phyloP scores from a whole-genome alignment of 2,329 filamentous ascomycete genomes.

The Dothideomycetidae sp. region DNA sequence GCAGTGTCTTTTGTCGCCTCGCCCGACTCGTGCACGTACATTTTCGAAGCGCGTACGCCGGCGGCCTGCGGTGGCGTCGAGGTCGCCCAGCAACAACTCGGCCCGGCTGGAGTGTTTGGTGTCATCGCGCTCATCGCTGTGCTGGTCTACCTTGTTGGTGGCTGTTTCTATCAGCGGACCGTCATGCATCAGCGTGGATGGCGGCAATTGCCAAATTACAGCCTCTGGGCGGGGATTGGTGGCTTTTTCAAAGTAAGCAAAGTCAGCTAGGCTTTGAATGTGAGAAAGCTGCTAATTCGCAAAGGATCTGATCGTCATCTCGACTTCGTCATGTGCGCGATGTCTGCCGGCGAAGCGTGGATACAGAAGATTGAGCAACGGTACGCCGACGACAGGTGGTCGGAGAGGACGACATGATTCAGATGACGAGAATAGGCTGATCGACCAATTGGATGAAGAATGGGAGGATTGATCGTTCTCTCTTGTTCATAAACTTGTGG shows the following conservation, averaged over 20 bases:
- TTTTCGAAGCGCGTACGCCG: constrained; percentile 80
- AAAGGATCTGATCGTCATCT: constrained; percentile 48
- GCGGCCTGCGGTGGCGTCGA: constrained; percentile 68
- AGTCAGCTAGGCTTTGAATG: too few relatives aligned
- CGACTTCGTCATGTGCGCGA: constrained; percentile 54
- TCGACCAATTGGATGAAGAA: constrained; percentile 92
- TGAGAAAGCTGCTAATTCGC: too few relatives aligned
- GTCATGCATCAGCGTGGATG: constrained; percentile 90
- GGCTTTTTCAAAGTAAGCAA: constrained; percentile 68
- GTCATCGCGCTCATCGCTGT: constrained; percentile 69
- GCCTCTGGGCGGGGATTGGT: constrained; percentile 78
- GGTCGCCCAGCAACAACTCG: constrained; percentile 43
- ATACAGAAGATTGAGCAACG: constrained; percentile 49
- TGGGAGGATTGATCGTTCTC: constrained; percentile 85
- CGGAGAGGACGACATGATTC: constrained; percentile 32
- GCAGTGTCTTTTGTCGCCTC: constrained; percentile 67
- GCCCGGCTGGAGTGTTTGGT: constrained; percentile 65
- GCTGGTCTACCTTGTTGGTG: constrained; percentile 78
- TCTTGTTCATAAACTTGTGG: too few relatives aligned
- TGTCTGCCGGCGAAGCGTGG: constrained; percentile 50
- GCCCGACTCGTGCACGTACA: constrained; percentile 83
- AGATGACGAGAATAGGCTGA: constrained; percentile 84
- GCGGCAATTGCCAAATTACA: constrained; percentile 90
- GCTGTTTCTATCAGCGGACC: constrained; percentile 88
- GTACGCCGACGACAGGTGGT: constrained; percentile 31